Evolutionary conservation across 78 protist genomes (phyloP).

Genomic region (Polysphondylium violaceum): DNA sequence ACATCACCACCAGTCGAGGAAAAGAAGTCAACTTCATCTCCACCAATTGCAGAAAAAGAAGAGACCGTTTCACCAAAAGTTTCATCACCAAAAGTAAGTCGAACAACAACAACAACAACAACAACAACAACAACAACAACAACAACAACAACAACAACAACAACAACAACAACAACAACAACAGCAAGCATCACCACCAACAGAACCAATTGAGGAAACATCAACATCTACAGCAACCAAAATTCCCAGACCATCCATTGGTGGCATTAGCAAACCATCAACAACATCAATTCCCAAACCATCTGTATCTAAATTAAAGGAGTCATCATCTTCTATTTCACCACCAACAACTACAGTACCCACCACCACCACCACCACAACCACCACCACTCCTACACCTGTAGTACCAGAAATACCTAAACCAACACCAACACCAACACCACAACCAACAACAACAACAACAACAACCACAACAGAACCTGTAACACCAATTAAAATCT

Average conservation of each 20-base stretch:
- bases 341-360: neutral
- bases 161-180: constrained; percentile 11
- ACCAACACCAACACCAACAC: constrained; percentile 1
- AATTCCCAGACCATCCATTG: constrained; percentile 22
- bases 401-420: neutral
- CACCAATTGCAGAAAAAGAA: neutral
- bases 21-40: neutral
- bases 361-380: neutral
- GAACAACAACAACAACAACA: constrained; percentile 1
- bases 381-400: neutral
- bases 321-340: neutral
- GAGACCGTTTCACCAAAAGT: neutral
- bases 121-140: neutral
- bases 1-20: constrained; percentile 26
- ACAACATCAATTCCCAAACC: constrained; percentile 26
- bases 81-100: neutral
- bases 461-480: neutral
- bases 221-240: constrained; percentile 6
- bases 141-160: neutral
- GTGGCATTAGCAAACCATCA: neutral
- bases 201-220: neutral
- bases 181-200: neutral
- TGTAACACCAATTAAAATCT: neutral
- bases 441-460: neutral
- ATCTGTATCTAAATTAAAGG: neutral